Evolutionary conservation across 192 early-diverging fungal genomes (phyloP), one percentile per base, ranked within the genome.

Genomic region (Gigaspora rosea): DNA sequence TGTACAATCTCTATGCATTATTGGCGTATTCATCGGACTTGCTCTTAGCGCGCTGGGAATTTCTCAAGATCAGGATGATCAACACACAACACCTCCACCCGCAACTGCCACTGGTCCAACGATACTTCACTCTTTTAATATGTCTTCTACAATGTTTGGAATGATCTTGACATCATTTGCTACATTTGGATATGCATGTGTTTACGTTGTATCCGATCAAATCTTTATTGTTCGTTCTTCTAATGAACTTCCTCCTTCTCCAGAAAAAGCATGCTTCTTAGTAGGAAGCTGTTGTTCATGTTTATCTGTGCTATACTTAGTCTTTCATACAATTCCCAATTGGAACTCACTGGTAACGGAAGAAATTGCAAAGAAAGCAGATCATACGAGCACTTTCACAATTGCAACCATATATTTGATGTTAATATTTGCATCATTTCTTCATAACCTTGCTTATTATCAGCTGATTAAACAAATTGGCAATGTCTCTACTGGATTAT

Each of bases 171-270:
- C 87, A n/a, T 64, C 86, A 41, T 82, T 85, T 20, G 85, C 84
- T 11, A 90, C 88, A 3, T 87, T 90, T 61, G 76, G 86, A 10
- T 90, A 88, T 67, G 85, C 88, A 27, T 88, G 88, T 66, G 83
- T 90, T 33, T 90, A 90, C 51, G 88, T 90, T 8, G 79, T 87
- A 20, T 85, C 86, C 1, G 88, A 88, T 76, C 78, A 81, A 51
- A 82, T 90, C 47, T 64, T 90, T 36, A 82, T 84, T 1, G 75
- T 80, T 5, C 72, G 78, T 61, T 48, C 65, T 5, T 83, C 85
- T 16, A 36, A 76, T 41, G 49, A n/a, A 48, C n/a, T 32, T 22
- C 81, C 79, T 20, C 86, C 88, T 2, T 76, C 85, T 32, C 85
- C 88, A n/a, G 83, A 83, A 47, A 82, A 83, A 49, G 79, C 86